These are phyloP conservation scores for Torrubiella hemipterigena DNA, from an alignment of 2,329 filamentous ascomycete genomes.

Conservation along the genomic window DNA sequence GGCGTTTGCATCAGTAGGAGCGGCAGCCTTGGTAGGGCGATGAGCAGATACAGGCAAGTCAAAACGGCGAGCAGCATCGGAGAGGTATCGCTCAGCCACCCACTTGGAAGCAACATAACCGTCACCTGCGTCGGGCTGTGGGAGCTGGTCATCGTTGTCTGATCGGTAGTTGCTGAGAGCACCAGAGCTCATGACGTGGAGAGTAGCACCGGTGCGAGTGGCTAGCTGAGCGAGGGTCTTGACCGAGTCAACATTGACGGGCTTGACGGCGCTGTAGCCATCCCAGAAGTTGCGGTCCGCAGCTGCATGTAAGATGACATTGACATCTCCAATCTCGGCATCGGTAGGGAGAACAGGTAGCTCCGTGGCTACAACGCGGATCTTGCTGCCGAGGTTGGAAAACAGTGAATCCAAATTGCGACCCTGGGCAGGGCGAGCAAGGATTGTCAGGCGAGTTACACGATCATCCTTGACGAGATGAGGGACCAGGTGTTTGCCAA, in stretches of 20 bases:
- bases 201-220: not conserved
- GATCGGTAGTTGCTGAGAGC: not conserved
- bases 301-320: constrained; percentile 1
- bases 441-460: not conserved
- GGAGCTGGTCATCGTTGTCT: not conserved
- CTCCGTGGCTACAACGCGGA: not conserved
- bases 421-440: not conserved
- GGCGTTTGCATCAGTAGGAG: not conserved
- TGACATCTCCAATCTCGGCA: not conserved
- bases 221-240: not conserved
- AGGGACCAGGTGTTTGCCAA: not conserved
- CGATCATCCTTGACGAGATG: not conserved
- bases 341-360: not conserved
- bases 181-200: constrained; percentile 1
- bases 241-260: not conserved
- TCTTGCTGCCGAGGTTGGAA: not conserved
- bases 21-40: not conserved
- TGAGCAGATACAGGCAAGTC: not conserved
- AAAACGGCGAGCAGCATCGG: too few relatives aligned
- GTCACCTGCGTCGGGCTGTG: not conserved
- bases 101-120: not conserved
- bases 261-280: not conserved
- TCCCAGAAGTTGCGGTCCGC: constrained; percentile 4
- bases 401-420: not conserved
- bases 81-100: not conserved